A percentile compares a stretch with the other conserved stretches of the same genome.
phyloP scores from a whole-genome alignment of 768 basidiomycete genomes.

The Tulasnella sp. region DNA sequence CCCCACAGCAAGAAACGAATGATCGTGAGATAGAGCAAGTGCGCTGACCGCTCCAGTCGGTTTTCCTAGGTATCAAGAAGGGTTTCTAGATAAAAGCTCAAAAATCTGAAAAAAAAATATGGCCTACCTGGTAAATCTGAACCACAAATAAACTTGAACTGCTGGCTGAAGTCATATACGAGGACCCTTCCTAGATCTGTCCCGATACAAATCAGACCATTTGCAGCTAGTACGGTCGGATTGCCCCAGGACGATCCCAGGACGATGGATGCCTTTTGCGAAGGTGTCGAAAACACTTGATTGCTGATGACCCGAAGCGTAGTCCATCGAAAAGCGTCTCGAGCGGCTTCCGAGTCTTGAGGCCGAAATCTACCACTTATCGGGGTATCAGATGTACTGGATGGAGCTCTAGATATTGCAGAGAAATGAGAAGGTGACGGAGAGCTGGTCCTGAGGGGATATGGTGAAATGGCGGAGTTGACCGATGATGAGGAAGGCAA shows the following conservation, averaged over 20 bases:
- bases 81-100: background rate
- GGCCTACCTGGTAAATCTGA: slow-evolving; percentile 46
- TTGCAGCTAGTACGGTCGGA: slow-evolving; percentile 73
- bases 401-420: slow-evolving; percentile 56
- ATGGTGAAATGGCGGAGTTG: slow-evolving; percentile 32
- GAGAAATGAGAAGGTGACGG: slow-evolving; percentile 54
- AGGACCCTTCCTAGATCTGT: slow-evolving; percentile 63
- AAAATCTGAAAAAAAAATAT: background rate
- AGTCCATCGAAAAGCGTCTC: slow-evolving; percentile 68
- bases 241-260: slow-evolving; percentile 48
- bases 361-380: too few relatives aligned
- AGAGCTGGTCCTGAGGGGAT: slow-evolving; percentile 33
- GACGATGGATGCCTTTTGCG: slow-evolving; percentile 48
- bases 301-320: slow-evolving; percentile 45
- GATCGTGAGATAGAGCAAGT: slow-evolving; percentile 81
- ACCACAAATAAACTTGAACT: slow-evolving; percentile 66
- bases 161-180: slow-evolving; percentile 87
- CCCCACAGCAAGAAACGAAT: slow-evolving; percentile 83
- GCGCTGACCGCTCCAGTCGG: slow-evolving; percentile 71
- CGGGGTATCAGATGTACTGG: slow-evolving; percentile 33
- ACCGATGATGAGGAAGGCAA: slow-evolving; percentile 32
- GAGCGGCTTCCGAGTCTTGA: slow-evolving; percentile 23
- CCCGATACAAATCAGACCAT: slow-evolving; percentile 82
- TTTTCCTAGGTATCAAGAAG: slow-evolving; percentile 32
- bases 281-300: slow-evolving; percentile 39